phyloP scores from a whole-genome alignment of 345 rosid species.

The Jatropha curcas region DNA sequence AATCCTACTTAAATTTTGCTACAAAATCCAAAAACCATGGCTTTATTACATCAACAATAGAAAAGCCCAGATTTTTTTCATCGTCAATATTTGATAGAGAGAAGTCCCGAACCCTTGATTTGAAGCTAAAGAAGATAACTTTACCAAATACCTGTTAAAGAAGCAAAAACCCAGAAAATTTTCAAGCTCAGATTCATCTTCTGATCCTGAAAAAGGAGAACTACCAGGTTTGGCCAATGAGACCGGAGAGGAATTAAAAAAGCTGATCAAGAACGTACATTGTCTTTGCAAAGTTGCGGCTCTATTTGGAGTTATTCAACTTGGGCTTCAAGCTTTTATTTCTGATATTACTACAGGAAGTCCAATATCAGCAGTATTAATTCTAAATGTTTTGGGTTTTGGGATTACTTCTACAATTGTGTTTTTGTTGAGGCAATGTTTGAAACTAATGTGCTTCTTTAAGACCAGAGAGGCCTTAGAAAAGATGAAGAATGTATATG shows the following conservation, averaged over 20 bases:
- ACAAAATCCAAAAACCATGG: not conserved
- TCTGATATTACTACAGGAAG: constrained; percentile 45
- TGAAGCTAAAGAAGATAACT: not conserved
- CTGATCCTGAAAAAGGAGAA: constrained; percentile 52
- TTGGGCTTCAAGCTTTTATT: constrained; percentile 69
- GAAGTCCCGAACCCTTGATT: not conserved
- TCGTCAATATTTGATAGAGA: not conserved
- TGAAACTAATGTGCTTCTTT: constrained; percentile 85
- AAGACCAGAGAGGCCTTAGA: constrained; percentile 95
- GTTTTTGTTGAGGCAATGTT: constrained; percentile 68
- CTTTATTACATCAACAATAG: not conserved
- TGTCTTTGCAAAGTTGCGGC: constrained; percentile 66
- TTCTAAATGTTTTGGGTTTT: constrained; percentile 69
- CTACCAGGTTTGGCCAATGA: constrained; percentile 71
- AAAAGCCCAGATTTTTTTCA: not conserved
- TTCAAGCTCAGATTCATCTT: constrained; percentile 40
- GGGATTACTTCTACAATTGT: constrained; percentile 84
- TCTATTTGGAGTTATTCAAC: constrained; percentile 59
- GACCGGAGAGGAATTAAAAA: constrained; percentile 67
- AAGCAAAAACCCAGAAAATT: constrained; percentile 37
- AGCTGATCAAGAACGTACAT: constrained; percentile 73
- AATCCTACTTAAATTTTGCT: not conserved
- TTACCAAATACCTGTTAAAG: constrained; percentile 10
- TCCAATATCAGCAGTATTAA: constrained; percentile 51
- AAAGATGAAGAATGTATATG: too few species aligned